phyloP scores from a whole-genome alignment of 2,329 filamentous ascomycete genomes.

The Drechslerella dactyloides region DNA sequence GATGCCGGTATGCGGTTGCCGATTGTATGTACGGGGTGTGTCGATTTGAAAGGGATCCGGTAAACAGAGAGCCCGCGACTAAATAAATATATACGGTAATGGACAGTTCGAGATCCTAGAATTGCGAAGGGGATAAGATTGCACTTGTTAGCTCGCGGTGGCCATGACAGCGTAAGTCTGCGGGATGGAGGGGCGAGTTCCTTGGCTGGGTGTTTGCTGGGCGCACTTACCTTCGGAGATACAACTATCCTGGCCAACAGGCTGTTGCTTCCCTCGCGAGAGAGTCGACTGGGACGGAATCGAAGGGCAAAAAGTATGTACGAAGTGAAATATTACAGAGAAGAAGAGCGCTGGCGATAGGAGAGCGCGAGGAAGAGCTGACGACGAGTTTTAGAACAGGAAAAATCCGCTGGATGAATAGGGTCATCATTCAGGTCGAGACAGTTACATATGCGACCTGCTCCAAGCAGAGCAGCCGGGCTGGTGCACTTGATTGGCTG shows the following conservation, averaged over 20 bases:
- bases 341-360: conserved; percentile 22
- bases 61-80: conserved; percentile 29
- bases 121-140: conserved; percentile 16
- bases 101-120: conserved; percentile 42
- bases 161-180: conserved; percentile 23
- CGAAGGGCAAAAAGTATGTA: neutral
- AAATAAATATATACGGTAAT: conserved; percentile 31
- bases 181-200: conserved; percentile 42
- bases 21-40: conserved; percentile 12
- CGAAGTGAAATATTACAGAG: conserved; percentile 35
- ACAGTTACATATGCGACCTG: conserved; percentile 33
- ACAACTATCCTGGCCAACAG: conserved; percentile 24
- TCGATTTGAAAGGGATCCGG: conserved; percentile 31
- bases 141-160: conserved; percentile 20
- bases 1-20: conserved; percentile 23
- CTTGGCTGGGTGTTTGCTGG: conserved; percentile 42
- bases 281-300: conserved; percentile 29
- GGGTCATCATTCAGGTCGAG: conserved; percentile 38
- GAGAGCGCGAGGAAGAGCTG: conserved; percentile 26
- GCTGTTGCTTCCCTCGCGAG: conserved; percentile 16
- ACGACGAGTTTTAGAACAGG: conserved; percentile 41
- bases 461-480: conserved; percentile 40
- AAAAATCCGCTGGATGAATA: conserved; percentile 44
- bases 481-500: conserved; percentile 40
- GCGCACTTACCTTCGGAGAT: conserved; percentile 45